Conservation (phyloP, 148 eudicot species). For the Salicornia ramosissima region DNA sequence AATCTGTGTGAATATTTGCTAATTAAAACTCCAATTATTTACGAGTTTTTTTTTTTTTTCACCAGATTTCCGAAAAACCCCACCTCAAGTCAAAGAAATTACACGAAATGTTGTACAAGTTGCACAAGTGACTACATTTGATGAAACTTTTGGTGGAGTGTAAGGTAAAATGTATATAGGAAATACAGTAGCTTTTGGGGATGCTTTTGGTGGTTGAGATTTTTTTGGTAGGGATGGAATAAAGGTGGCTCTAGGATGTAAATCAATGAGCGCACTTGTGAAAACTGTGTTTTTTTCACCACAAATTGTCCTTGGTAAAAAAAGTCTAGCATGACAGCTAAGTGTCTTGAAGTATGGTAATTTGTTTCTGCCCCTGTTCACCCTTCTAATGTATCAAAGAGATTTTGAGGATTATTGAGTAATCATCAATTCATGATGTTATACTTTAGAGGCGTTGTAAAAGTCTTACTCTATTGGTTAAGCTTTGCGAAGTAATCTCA, state of each 20-base stretch:
- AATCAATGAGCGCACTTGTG: background rate
- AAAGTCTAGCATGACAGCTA: background rate
- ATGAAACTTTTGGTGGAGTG: background rate
- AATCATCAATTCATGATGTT: background rate
- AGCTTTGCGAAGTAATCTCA: too few relatives aligned
- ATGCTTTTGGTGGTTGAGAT: background rate
- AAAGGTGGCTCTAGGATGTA: background rate
- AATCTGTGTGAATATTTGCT: background rate
- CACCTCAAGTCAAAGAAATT: background rate
- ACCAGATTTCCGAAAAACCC: too few relatives aligned
- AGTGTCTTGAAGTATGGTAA: background rate
- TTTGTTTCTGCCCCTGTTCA: background rate
- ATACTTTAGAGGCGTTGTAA: too few relatives aligned
- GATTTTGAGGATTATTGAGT: background rate
- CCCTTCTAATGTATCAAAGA: background rate
- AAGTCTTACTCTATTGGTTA: too few relatives aligned
- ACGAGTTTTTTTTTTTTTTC: too few relatives aligned
- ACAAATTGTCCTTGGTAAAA: background rate
- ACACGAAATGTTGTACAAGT: background rate
- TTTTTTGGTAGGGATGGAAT: background rate
- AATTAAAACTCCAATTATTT: too few relatives aligned
- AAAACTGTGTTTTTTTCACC: background rate
- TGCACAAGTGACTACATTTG: background rate
- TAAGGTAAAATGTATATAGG: background rate
- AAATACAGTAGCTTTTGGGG: background rate